A percentile compares a stretch with the other conserved stretches of the same genome.
phyloP scores from a whole-genome alignment of 2,329 filamentous ascomycete species.

The Penicillium vulpinum region DNA sequence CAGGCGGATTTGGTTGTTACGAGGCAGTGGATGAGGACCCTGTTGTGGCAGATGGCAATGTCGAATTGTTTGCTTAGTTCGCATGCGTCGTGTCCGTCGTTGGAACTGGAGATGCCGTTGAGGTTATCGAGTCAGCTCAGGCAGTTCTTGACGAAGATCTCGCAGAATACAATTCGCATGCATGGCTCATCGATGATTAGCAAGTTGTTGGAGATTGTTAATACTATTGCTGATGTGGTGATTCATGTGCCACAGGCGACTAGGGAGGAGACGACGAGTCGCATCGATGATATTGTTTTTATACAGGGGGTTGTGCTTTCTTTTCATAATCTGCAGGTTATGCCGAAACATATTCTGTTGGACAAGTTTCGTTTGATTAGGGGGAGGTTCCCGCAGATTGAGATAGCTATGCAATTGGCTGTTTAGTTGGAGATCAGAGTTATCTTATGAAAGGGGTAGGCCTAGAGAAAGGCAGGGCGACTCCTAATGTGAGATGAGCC shows the following conservation, averaged over 20 bases:
- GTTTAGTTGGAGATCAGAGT: background rate
- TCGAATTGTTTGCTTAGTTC: constrained; percentile 47
- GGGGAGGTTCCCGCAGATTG: constrained; percentile 22
- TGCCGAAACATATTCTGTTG: constrained; percentile 47
- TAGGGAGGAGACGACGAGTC: constrained; percentile 48
- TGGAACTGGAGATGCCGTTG: constrained; percentile 49
- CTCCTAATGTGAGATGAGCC: background rate
- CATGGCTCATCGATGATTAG: constrained; percentile 59
- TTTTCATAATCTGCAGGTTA: constrained; percentile 50
- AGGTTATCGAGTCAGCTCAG: constrained; percentile 48
- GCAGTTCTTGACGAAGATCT: constrained; percentile 44
- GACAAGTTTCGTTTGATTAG: constrained; percentile 43
- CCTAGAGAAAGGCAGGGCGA: background rate
- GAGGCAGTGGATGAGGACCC: constrained; percentile 51
- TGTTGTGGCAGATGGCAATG: constrained; percentile 54
- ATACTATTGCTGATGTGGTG: constrained; percentile 60
- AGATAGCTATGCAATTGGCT: constrained; percentile 25
- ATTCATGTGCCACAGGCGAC: constrained; percentile 53
- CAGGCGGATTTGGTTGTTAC: constrained; percentile 54
- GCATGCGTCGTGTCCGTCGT: constrained; percentile 21
- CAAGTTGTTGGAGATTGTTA: constrained; percentile 62
- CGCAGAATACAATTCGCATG: constrained; percentile 51
- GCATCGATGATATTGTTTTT: constrained; percentile 57
- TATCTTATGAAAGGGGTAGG: background rate
- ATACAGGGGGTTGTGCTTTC: constrained; percentile 54